Percentiles rank a stretch among this genome's conserved stretches.
Evolutionary conservation across 306 rosid genomes (phyloP).

Genomic region (Prunus mume): DNA sequence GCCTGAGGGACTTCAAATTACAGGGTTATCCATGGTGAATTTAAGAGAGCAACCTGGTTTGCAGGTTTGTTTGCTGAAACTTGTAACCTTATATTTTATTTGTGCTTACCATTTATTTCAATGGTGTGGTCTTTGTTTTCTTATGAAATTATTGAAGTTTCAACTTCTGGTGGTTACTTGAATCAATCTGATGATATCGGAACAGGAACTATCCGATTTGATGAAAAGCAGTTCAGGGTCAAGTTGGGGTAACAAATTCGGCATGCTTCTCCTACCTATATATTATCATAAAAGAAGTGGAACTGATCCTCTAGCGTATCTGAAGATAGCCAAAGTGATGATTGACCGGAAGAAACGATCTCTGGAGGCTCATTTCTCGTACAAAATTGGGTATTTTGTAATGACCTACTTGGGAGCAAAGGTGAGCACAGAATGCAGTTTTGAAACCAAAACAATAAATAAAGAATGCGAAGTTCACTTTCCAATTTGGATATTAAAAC

Average conservation of each 20-base stretch:
- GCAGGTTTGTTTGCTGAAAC: conserved; percentile 43
- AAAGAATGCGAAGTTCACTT: neutral
- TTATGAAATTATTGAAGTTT: neutral
- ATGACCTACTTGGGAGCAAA: neutral
- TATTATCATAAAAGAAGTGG: conserved; percentile 39
- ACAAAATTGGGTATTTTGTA: neutral
- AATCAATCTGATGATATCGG: neutral
- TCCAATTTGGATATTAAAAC: neutral
- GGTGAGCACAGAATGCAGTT: neutral
- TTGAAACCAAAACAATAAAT: neutral
- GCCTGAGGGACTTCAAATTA: conserved; percentile 63
- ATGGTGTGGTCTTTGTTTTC: neutral
- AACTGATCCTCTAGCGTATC: conserved; percentile 36
- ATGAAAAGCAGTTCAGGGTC: conserved; percentile 63
- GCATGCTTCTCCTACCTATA: conserved; percentile 68
- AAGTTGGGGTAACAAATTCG: conserved; percentile 87
- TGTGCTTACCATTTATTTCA: too few relatives aligned
- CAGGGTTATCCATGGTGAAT: conserved; percentile 85
- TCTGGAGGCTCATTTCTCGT: neutral
- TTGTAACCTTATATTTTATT: neutral
- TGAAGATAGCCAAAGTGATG: neutral
- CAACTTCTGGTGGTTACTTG: neutral
- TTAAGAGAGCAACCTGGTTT: conserved; percentile 64
- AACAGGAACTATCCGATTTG: conserved; percentile 64
- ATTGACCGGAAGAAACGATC: neutral